Evolutionary conservation across 345 rosid genomes (phyloP), one percentile per base, ranked within the genome.

Genomic region (Hibiscus mutabilis): DNA sequence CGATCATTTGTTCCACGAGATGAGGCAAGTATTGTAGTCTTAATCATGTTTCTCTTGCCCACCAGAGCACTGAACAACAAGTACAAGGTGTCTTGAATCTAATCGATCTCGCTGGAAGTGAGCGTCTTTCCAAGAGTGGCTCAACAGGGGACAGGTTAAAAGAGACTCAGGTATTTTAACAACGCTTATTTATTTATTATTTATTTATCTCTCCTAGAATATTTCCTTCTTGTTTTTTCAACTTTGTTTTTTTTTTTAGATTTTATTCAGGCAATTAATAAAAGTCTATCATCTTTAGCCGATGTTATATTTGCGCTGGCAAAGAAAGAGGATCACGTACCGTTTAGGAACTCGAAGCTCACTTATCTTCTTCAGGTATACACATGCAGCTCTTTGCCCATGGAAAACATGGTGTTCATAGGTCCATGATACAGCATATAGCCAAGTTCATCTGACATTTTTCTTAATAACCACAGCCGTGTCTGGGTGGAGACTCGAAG

Each of bases 101-200:
- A 47, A 92, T 95, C 70, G 99, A 95, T 86, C 96, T 95, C 75
- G 99, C 99, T 51, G 99, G 99, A 64, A 95, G 99, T 56, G 99
- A 95, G 79, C 97, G 99, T 22, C 93, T 95, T 57, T 89, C 96
- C 0, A 95, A 86, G 86, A 95, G 99, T 76, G 97, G 99, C 27
- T 95, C 99, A 33, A 90, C 99, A 0, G 99, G 99, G 53, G 97
- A 95, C 66, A 81, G 99, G 35, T 81, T 95, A 66, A 91, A 82
- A 84, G 99, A 95, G 86, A 95, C 99, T 76, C 99, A 92, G 73
- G 99, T 95, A 84, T n/a, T 62, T 4, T n/a, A 61, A 65, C 35
- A 21, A 31, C 16, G 16, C 21, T 51, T 47, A n/a, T 21, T 61
- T 10, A 22, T 10, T 11, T n/a, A n/a, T n/a, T n/a, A n/a, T 21